These are phyloP conservation scores for Draba incana DNA, from an alignment of 345 rosid genomes.

Conservation along the genomic window DNA sequence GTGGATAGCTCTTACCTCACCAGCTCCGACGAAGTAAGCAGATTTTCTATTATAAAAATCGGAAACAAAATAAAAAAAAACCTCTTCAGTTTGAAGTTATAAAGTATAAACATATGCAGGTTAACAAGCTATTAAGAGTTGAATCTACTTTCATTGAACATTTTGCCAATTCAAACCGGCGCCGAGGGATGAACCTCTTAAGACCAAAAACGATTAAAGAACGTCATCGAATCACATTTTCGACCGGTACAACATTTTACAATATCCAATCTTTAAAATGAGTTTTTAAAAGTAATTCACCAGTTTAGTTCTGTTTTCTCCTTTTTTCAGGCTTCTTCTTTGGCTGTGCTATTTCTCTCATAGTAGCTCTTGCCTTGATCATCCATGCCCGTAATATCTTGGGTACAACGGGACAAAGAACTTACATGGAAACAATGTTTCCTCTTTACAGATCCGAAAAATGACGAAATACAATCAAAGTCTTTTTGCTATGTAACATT, in stretches of 20 bases:
- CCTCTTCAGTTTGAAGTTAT: background rate
- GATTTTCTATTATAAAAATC: background rate
- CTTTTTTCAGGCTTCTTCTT: conserved; percentile 55
- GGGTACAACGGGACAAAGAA: conserved; percentile 45
- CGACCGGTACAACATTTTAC: conserved; percentile 45
- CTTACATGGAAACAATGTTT: conserved; percentile 74
- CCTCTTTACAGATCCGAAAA: conserved; percentile 65
- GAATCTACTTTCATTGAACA: conserved; percentile 62
- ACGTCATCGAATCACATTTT: conserved; percentile 55
- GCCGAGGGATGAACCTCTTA: conserved; percentile 57
- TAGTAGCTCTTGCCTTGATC: conserved; percentile 51
- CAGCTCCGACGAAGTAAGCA: conserved; percentile 47
- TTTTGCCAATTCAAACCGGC: conserved; percentile 58
- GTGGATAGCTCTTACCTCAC: conserved; percentile 52
- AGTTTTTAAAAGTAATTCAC: background rate
- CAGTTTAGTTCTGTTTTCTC: conserved; percentile 11
- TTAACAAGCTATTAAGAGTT: conserved; percentile 51
- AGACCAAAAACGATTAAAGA: conserved; percentile 60
- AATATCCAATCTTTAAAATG: background rate
- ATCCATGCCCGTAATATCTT: conserved; percentile 54
- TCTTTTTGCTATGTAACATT: background rate
- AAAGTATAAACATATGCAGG: conserved; percentile 33
- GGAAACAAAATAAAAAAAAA: background rate
- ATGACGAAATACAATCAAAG: background rate
- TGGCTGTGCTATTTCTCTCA: conserved; percentile 68